Percentiles rank a stretch among this genome's conserved stretches.
These are phyloP conservation scores for Nicotiana benthamiana DNA, from an alignment of 257 asterid species.

Conservation along the genomic window DNA sequence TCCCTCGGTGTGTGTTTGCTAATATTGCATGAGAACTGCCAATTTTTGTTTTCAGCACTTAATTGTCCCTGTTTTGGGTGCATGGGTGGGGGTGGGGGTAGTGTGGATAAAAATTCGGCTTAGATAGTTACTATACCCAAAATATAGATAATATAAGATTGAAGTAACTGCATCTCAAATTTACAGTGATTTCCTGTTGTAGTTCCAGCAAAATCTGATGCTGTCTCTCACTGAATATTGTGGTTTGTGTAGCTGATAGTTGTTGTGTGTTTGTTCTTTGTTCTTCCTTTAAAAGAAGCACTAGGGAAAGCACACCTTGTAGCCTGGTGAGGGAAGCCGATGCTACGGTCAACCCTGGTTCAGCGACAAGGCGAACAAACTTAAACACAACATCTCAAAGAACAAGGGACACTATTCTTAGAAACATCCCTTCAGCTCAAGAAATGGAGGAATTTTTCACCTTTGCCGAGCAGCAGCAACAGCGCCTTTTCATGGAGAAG, in stretches of 20 bases:
- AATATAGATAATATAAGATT: neutral
- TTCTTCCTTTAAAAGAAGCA: slow-evolving; percentile 29
- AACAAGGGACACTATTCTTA: slow-evolving; percentile 22
- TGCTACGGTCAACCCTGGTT: slow-evolving; percentile 27
- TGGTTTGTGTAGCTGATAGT: neutral
- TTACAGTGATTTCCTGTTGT: neutral
- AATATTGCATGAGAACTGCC: neutral
- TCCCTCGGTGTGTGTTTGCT: neutral
- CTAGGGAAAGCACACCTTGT: slow-evolving; percentile 63
- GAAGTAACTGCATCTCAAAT: neutral
- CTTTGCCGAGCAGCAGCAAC: slow-evolving; percentile 46
- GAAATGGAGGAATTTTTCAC: slow-evolving; percentile 65
- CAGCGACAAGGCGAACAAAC: slow-evolving; percentile 37
- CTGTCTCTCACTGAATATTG: neutral
- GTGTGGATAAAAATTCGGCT: neutral
- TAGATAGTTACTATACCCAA: neutral
- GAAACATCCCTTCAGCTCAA: slow-evolving; percentile 30
- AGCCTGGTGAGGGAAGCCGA: slow-evolving; percentile 37
- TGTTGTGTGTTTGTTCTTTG: neutral
- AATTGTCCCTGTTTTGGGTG: neutral
- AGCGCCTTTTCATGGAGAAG: slow-evolving; percentile 52
- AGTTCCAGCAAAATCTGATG: neutral
- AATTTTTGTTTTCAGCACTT: neutral
- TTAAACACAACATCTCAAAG: slow-evolving; percentile 20
- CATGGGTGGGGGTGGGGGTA: neutral